Evolutionary conservation across 2,329 filamentous ascomycete genomes (phyloP).

Genomic region (Xylariaceae sp.): DNA sequence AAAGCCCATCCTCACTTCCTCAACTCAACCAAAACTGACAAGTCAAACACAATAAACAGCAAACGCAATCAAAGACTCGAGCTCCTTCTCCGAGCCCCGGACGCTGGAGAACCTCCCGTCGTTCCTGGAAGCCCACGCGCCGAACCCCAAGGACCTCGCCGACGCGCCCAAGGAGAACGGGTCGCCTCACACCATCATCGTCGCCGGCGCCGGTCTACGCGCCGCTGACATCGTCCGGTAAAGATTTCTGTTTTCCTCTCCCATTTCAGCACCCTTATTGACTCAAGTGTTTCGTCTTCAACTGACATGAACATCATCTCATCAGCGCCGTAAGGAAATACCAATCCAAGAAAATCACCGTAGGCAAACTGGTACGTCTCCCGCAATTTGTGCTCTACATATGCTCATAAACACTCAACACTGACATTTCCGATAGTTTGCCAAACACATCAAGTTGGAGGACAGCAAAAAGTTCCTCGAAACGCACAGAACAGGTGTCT

Average conservation of each 20-base stretch:
- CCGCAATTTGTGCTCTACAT: background rate
- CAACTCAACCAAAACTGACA: background rate
- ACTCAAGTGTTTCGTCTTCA: too few species aligned
- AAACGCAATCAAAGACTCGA: slow-evolving; percentile 72
- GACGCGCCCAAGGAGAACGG: slow-evolving; percentile 64
- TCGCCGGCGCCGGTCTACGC: slow-evolving; percentile 78
- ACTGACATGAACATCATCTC: too few species aligned
- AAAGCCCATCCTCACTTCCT: too few species aligned
- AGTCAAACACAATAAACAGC: slow-evolving; percentile 41
- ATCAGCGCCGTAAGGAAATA: slow-evolving; percentile 67
- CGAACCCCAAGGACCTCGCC: slow-evolving; percentile 53
- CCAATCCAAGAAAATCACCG: slow-evolving; percentile 68
- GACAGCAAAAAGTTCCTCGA: slow-evolving; percentile 76
- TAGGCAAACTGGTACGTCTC: slow-evolving; percentile 67
- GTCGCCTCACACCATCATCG: slow-evolving; percentile 77
- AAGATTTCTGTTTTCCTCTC: slow-evolving; percentile 6
- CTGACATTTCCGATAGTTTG: slow-evolving; percentile 53
- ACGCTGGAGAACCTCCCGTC: slow-evolving; percentile 67
- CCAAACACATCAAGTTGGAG: slow-evolving; percentile 94
- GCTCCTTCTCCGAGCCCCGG: slow-evolving; percentile 62
- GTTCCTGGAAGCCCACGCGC: slow-evolving; percentile 67
- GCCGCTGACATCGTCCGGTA: slow-evolving; percentile 79
- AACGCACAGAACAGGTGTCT: slow-evolving; percentile 68
- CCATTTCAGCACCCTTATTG: too few species aligned
- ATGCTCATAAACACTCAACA: too few species aligned